Conservation (phyloP, 495 filamentous ascomycete genomes). For the Penicillium salamii region DNA sequence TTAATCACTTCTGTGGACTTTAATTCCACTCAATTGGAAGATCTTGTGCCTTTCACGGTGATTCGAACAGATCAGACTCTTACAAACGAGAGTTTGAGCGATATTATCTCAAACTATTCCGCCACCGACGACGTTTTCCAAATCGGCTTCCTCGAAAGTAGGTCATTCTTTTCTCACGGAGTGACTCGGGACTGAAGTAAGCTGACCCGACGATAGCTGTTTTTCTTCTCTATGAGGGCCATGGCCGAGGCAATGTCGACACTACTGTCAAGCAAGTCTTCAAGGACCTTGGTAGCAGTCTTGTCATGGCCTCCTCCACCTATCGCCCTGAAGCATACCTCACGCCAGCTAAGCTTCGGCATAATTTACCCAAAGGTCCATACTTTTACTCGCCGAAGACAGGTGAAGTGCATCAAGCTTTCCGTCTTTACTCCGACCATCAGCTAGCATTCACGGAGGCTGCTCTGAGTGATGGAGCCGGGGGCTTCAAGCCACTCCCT, state of each 20-base stretch:
- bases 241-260: conserved; percentile 3
- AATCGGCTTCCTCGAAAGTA: conserved; percentile 30
- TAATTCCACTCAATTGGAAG: conserved; percentile 23
- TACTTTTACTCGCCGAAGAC: conserved; percentile 44
- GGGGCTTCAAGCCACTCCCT: conserved; percentile 35
- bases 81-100: conserved; percentile 14
- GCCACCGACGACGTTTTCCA: conserved; percentile 43
- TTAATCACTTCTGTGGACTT: conserved; percentile 14
- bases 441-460: conserved; percentile 36
- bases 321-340: conserved; percentile 4
- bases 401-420: conserved; percentile 36
- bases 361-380: conserved; percentile 39
- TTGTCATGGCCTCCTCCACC: conserved; percentile 7
- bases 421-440: conserved; percentile 41
- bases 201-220: conserved; percentile 3
- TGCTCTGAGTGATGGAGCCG: conserved; percentile 32
- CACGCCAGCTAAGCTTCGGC: not conserved
- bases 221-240: conserved; percentile 8
- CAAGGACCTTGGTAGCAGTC: not conserved
- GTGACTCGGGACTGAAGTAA: not conserved
- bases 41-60: conserved; percentile 39
- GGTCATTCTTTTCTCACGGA: conserved; percentile 6
- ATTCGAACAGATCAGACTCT: conserved; percentile 20
- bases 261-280: not conserved
- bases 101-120: conserved; percentile 26